Conservation (phyloP, 495 filamentous ascomycete genomes). For the Talaromyces thailandensis region DNA sequence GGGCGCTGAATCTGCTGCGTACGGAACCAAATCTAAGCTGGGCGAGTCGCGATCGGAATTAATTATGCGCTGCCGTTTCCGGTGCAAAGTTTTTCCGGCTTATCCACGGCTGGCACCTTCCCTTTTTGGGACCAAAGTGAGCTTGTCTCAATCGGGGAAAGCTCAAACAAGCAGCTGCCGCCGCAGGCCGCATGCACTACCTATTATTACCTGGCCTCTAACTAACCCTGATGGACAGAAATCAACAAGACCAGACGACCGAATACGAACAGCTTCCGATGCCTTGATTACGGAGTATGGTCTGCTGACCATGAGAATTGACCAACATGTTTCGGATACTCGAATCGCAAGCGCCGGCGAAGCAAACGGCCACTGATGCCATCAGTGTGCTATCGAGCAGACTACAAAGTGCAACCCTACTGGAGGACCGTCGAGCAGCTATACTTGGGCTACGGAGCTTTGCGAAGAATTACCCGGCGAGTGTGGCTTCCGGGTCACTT, state of each 20-base stretch:
- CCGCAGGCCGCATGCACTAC: neutral
- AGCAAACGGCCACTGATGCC: slow-evolving; percentile 91
- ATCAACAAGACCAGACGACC: neutral
- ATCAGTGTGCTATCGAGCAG: slow-evolving; percentile 83
- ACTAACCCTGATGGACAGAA: neutral
- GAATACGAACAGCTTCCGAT: neutral
- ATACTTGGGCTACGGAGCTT: slow-evolving; percentile 92
- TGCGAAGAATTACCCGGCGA: slow-evolving; percentile 90
- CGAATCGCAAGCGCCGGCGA: slow-evolving; percentile 77
- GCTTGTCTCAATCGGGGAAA: neutral
- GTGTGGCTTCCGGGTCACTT: slow-evolving; percentile 86
- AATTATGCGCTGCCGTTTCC: neutral
- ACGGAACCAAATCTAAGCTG: neutral
- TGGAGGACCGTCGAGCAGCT: slow-evolving; percentile 89
- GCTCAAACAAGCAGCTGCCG: slow-evolving; percentile 1
- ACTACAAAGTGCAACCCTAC: slow-evolving; percentile 74
- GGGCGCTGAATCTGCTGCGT: neutral
- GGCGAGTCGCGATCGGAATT: neutral
- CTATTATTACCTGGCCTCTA: slow-evolving; percentile 3
- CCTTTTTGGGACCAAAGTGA: neutral
- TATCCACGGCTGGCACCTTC: neutral
- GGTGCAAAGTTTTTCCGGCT: slow-evolving; percentile 1
- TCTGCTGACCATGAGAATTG: slow-evolving; percentile 39
- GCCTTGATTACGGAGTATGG: slow-evolving; percentile 7
- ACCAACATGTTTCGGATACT: slow-evolving; percentile 77